Percentiles rank a stretch among this genome's conserved stretches.
These are phyloP conservation scores for Podaxis sp. DNA, from an alignment of 768 basidiomycete genomes.

Conservation along the genomic window DNA sequence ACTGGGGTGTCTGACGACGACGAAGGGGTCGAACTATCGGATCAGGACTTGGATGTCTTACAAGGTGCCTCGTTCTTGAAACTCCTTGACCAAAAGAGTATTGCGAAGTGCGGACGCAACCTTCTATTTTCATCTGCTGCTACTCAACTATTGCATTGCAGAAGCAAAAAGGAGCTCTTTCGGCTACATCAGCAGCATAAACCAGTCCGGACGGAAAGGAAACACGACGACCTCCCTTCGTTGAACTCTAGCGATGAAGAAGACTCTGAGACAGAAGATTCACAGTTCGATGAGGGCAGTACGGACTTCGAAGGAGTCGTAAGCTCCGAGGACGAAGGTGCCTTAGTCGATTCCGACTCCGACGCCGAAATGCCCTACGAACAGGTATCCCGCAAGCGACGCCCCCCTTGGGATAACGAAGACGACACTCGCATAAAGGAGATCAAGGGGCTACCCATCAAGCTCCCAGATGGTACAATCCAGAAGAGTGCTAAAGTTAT, in stretches of 20 bases:
- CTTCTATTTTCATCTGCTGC: not conserved
- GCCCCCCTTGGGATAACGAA: constrained; percentile 39
- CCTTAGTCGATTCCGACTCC: constrained; percentile 38
- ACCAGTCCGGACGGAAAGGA: constrained; percentile 38
- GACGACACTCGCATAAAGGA: constrained; percentile 24
- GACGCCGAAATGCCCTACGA: constrained; percentile 80
- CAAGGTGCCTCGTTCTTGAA: constrained; percentile 64
- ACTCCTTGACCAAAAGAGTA: constrained; percentile 70
- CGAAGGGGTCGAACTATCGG: constrained; percentile 56
- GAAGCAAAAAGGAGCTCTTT: constrained; percentile 83
- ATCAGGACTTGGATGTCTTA: constrained; percentile 64
- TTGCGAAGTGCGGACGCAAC: constrained; percentile 58
- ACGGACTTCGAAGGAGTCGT: constrained; percentile 22
- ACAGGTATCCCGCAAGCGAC: constrained; percentile 48
- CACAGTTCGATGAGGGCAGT: constrained; percentile 34
- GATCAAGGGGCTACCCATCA: constrained; percentile 73
- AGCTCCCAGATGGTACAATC: constrained; percentile 76
- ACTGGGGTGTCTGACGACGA: constrained; percentile 31
- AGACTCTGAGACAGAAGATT: constrained; percentile 29
- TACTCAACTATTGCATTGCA: constrained; percentile 22
- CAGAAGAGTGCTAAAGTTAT: constrained; percentile 41
- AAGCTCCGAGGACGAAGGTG: constrained; percentile 27
- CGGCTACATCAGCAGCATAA: constrained; percentile 65
- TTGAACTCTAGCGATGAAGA: constrained; percentile 59
- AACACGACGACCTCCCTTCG: constrained; percentile 62